Percentiles rank a stretch among this genome's conserved stretches.
Evolutionary conservation across 1,284 basidiomycete species (phyloP).

Genomic region (Golubevia sp.): DNA sequence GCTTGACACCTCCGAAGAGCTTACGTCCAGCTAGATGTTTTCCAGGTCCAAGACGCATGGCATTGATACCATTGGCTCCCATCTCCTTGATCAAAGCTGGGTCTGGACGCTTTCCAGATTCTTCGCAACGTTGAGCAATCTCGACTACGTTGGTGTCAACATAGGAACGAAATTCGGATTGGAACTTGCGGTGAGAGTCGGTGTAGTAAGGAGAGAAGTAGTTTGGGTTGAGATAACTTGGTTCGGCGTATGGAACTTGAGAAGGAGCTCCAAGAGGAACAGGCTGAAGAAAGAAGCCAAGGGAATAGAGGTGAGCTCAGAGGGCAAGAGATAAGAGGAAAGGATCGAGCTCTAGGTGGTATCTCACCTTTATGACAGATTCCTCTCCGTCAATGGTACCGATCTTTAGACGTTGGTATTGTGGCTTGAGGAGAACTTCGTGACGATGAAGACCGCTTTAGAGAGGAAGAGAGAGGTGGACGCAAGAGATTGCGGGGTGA

Average conservation of each 20-base stretch:
- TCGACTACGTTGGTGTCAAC: slow-evolving; percentile 26
- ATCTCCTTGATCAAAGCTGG: slow-evolving; percentile 59
- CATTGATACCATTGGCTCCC: slow-evolving; percentile 67
- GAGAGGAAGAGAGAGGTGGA: neutral
- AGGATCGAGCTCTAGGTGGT: too few species aligned
- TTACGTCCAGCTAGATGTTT: slow-evolving; percentile 79
- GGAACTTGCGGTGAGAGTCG: slow-evolving; percentile 60
- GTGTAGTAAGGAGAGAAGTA: slow-evolving; percentile 62
- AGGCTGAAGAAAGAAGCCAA: slow-evolving; percentile 10
- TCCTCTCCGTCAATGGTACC: slow-evolving; percentile 54
- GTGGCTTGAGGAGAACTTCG: slow-evolving; percentile 47
- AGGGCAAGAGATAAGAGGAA: neutral
- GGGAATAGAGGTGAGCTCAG: neutral
- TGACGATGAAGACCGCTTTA: slow-evolving; percentile 55
- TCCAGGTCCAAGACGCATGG: slow-evolving; percentile 83
- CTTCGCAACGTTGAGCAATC: slow-evolving; percentile 52
- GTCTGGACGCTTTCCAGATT: slow-evolving; percentile 49
- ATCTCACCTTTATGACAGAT: slow-evolving; percentile 31
- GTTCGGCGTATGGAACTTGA: slow-evolving; percentile 59
- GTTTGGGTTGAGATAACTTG: slow-evolving; percentile 42
- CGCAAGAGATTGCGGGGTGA: neutral
- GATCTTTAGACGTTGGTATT: slow-evolving; percentile 47
- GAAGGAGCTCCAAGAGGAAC: slow-evolving; percentile 48
- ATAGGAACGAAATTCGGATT: slow-evolving; percentile 60
- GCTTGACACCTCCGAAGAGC: slow-evolving; percentile 81